These are phyloP conservation scores for Eucalyptus urophylla DNA, from an alignment of 345 rosid genomes.

Conservation along the genomic window DNA sequence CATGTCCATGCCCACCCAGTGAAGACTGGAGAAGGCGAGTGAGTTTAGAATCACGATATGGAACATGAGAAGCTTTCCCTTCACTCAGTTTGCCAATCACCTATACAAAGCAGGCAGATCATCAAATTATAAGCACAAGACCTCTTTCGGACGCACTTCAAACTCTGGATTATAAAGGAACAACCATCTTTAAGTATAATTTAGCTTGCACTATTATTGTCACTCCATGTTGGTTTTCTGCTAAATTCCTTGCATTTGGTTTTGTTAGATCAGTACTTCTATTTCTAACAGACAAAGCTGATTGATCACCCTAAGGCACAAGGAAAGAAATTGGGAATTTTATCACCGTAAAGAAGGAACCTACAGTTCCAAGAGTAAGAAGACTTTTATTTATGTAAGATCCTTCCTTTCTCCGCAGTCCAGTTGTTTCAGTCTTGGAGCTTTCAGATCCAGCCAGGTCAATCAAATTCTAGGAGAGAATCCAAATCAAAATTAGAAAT, in stretches of 20 bases:
- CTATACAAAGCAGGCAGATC: conserved; percentile 23
- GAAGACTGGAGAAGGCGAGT: conserved; percentile 99
- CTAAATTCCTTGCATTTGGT: not conserved
- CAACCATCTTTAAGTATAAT: not conserved
- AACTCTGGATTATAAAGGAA: not conserved
- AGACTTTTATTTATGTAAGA: conserved; percentile 99
- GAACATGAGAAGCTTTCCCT: conserved; percentile 99
- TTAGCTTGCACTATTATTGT: not conserved
- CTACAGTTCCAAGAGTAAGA: conserved; percentile 95
- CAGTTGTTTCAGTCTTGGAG: conserved; percentile 99
- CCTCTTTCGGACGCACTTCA: not conserved
- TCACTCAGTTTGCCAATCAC: conserved; percentile 98
- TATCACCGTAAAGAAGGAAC: conserved; percentile 4
- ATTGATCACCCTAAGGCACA: not conserved
- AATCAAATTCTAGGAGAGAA: conserved; percentile 71
- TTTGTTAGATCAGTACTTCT: not conserved
- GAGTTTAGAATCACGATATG: conserved; percentile 96
- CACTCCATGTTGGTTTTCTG: not conserved
- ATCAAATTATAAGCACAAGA: not conserved
- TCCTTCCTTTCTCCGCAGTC: conserved; percentile 95
- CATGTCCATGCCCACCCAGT: conserved; percentile 95
- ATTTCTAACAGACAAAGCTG: not conserved
- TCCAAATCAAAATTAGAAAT: not conserved
- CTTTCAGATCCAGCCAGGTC: conserved; percentile 99
- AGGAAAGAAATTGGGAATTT: not conserved